Evolutionary conservation across 306 rosid species (phyloP).

Genomic region (Astragalus glycyphyllos): DNA sequence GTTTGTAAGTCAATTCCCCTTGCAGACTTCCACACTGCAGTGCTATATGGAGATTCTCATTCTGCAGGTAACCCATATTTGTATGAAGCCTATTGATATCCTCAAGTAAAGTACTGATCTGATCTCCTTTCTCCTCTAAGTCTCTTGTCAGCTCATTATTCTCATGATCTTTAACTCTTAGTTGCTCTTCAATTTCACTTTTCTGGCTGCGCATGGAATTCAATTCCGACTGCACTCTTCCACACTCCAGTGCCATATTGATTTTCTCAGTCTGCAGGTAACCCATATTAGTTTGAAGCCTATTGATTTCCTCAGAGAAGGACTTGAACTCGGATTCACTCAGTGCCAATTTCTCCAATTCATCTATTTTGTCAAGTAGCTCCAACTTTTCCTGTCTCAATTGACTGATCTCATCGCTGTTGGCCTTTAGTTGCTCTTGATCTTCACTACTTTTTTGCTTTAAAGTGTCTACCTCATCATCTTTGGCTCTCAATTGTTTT

Average conservation of each 20-base stretch:
- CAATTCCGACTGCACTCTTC: too few relatives aligned
- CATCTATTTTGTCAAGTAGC: slow-evolving; percentile 38
- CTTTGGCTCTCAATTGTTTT: slow-evolving; percentile 14
- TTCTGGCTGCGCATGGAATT: too few relatives aligned
- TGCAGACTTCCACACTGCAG: slow-evolving; percentile 53
- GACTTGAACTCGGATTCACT: slow-evolving; percentile 41
- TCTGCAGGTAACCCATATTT: slow-evolving; percentile 65
- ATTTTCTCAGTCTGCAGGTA: too few relatives aligned
- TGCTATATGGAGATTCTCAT: slow-evolving; percentile 46
- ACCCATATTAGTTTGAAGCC: too few relatives aligned
- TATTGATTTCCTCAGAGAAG: slow-evolving; percentile 49
- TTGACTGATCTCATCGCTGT: slow-evolving; percentile 45
- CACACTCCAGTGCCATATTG: too few relatives aligned
- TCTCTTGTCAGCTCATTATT: too few relatives aligned
- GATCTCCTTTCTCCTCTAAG: too few relatives aligned
- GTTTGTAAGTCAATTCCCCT: slow-evolving; percentile 51
- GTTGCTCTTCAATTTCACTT: too few relatives aligned
- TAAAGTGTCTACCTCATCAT: not conserved
- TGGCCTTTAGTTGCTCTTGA: slow-evolving; percentile 54
- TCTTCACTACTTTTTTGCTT: slow-evolving; percentile 43
- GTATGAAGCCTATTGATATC: too few relatives aligned
- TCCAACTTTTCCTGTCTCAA: slow-evolving; percentile 49
- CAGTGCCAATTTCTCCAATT: slow-evolving; percentile 44
- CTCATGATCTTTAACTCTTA: too few relatives aligned
- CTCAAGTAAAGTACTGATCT: too few relatives aligned